Percentiles rank a stretch among this genome's conserved stretches.
These are phyloP conservation scores for Capsella rubella DNA, from an alignment of 441 rosid genomes.

Conservation along the genomic window DNA sequence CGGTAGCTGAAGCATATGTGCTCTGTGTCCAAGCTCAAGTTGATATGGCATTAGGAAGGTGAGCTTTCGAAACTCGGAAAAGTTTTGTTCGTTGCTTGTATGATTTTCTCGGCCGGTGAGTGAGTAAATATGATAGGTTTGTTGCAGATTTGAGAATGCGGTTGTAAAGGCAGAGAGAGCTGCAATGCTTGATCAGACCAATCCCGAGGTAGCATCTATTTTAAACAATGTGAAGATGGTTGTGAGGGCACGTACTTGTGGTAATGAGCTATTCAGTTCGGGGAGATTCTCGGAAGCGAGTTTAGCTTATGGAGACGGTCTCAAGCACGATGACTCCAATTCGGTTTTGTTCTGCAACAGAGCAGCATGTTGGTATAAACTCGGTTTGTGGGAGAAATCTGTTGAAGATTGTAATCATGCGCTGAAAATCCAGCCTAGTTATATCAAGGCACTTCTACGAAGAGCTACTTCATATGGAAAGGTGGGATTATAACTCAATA, in stretches of 20 bases:
- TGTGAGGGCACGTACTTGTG: conserved; percentile 62
- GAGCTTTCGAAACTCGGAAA: conserved; percentile 42
- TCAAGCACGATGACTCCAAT: conserved; percentile 53
- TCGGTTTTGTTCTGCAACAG: conserved; percentile 71
- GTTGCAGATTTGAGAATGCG: conserved; percentile 75
- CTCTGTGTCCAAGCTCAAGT: conserved; percentile 64
- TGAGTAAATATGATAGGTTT: conserved; percentile 51
- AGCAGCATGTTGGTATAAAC: conserved; percentile 83
- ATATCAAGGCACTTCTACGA: conserved; percentile 68
- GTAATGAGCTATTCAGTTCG: conserved; percentile 64
- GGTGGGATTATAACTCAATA: conserved; percentile 45
- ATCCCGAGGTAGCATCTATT: conserved; percentile 51
- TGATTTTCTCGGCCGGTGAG: conserved; percentile 42
- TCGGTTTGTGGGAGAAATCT: conserved; percentile 69
- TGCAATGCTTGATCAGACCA: conserved; percentile 49
- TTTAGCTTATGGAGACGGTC: conserved; percentile 76
- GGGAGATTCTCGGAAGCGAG: conserved; percentile 68
- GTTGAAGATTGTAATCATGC: conserved; percentile 72
- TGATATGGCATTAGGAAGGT: conserved; percentile 84
- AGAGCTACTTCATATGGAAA: conserved; percentile 72
- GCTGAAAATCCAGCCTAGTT: conserved; percentile 59
- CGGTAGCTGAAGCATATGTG: conserved; percentile 61
- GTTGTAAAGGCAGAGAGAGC: conserved; percentile 71
- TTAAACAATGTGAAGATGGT: conserved; percentile 62
- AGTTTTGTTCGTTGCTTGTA: neutral